Conservation (phyloP, 1,139 yeast genomes). For the Yamadazyma friedrichii region DNA sequence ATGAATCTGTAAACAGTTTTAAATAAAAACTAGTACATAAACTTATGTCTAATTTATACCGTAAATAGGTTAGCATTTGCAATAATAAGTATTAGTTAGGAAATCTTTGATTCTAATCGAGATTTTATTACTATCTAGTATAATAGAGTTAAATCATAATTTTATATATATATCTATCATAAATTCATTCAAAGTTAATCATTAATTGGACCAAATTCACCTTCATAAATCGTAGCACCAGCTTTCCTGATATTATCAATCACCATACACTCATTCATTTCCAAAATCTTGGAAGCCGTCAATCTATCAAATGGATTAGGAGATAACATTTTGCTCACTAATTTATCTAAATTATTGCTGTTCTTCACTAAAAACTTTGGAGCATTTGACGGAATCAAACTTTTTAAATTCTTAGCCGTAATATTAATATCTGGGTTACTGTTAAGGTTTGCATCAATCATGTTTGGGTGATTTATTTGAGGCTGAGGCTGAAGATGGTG, state of each 20-base stretch:
- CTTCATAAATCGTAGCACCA: conserved; percentile 95
- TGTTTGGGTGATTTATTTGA: neutral
- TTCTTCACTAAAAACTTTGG: conserved; percentile 81
- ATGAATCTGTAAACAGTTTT: too few relatives aligned
- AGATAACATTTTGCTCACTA: conserved; percentile 86
- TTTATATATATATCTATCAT: neutral
- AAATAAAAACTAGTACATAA: too few relatives aligned
- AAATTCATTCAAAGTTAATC: conserved; percentile 7
- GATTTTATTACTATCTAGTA: too few relatives aligned
- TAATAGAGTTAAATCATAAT: neutral
- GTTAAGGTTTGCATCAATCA: neutral
- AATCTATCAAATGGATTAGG: conserved; percentile 88
- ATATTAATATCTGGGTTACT: neutral
- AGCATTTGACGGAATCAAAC: conserved; percentile 69
- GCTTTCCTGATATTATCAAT: conserved; percentile 85
- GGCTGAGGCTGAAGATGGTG: neutral
- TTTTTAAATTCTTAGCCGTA: conserved; percentile 17
- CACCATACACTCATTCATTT: conserved; percentile 68
- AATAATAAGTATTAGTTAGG: too few relatives aligned
- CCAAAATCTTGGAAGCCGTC: conserved; percentile 66
- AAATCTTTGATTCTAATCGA: too few relatives aligned
- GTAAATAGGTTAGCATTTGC: too few relatives aligned
- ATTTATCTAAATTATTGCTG: conserved; percentile 66
- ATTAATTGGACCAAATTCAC: conserved; percentile 81
- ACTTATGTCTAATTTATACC: too few relatives aligned